These are phyloP conservation scores for Periglandula ipomoeae DNA, from an alignment of 2,329 filamentous ascomycete species.

Conservation along the genomic window DNA sequence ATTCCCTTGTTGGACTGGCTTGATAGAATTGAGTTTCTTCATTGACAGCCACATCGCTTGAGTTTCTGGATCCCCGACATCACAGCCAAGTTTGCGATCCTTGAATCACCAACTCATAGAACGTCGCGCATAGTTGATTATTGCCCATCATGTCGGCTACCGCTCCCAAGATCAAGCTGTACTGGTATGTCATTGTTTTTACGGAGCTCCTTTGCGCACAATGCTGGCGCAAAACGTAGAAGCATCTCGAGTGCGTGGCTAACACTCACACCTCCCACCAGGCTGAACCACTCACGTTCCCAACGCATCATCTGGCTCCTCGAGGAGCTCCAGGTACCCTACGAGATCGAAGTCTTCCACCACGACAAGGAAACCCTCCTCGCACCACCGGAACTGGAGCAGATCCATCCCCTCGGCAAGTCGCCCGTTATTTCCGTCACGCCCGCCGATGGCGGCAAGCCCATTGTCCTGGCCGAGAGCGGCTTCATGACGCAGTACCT, in stretches of 20 bases:
- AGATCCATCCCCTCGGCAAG: slow-evolving; percentile 79
- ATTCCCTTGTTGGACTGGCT: not conserved
- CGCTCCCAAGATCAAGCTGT: slow-evolving; percentile 49
- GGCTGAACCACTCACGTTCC: slow-evolving; percentile 75
- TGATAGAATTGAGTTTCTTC: not conserved
- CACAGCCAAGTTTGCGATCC: no score
- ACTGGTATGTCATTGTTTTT: slow-evolving; percentile 45
- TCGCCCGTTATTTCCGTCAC: slow-evolving; percentile 67
- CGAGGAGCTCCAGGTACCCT: slow-evolving; percentile 70
- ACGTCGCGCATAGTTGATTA: not conserved
- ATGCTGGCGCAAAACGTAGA: no score
- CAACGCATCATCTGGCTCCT: slow-evolving; percentile 81
- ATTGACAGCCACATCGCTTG: no score
- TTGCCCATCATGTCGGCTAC: not conserved
- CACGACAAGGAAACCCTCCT: slow-evolving; percentile 50
- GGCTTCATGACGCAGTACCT: slow-evolving; percentile 77
- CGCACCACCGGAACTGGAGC: slow-evolving; percentile 68
- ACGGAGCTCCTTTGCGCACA: not conserved
- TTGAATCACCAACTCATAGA: no score
- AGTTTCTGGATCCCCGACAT: no score
- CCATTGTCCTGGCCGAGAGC: slow-evolving; percentile 68
- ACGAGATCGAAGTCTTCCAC: slow-evolving; percentile 73
- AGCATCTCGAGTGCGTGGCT: no score
- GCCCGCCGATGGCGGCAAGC: slow-evolving; percentile 27
- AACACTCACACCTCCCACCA: no score